Percentiles rank a stretch among this genome's conserved stretches.
These are phyloP conservation scores for Pyricularia pennisetigena DNA, from an alignment of 2,329 filamentous ascomycete species.

Conservation along the genomic window DNA sequence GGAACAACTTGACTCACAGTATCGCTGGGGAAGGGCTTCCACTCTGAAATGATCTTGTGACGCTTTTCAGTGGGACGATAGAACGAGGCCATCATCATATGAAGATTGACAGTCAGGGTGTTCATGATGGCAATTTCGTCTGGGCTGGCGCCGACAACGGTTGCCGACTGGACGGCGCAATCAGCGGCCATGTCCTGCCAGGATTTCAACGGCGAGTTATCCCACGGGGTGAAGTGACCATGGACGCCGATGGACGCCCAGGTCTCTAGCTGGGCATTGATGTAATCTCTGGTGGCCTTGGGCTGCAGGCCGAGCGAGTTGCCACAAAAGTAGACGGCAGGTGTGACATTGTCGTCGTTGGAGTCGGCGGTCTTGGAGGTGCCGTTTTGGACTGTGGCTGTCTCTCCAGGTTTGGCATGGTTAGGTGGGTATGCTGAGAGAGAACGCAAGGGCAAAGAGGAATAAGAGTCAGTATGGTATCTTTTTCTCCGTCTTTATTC, in stretches of 20 bases:
- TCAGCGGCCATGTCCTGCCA: constrained; percentile 76
- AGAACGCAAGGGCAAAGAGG: not conserved
- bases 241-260: constrained; percentile 81
- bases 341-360: constrained; percentile 39
- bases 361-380: constrained; percentile 22
- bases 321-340: constrained; percentile 73
- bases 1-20: constrained; percentile 32
- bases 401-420: not conserved
- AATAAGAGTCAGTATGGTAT: not conserved
- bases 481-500: not conserved
- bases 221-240: constrained; percentile 66
- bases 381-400: not conserved
- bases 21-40: constrained; percentile 83
- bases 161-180: constrained; percentile 58
- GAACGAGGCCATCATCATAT: constrained; percentile 76
- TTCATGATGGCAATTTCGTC: constrained; percentile 83
- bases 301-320: constrained; percentile 86
- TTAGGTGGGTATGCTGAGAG: constrained; percentile 4
- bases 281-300: constrained; percentile 50
- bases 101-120: constrained; percentile 72
- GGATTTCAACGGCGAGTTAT: constrained; percentile 60
- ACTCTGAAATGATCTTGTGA: constrained; percentile 81
- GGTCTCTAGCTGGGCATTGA: constrained; percentile 66
- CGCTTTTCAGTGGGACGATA: constrained; percentile 56
- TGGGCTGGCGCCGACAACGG: constrained; percentile 56